Conservation (phyloP, 768 basidiomycete genomes). For the Lactarius sp. region DNA sequence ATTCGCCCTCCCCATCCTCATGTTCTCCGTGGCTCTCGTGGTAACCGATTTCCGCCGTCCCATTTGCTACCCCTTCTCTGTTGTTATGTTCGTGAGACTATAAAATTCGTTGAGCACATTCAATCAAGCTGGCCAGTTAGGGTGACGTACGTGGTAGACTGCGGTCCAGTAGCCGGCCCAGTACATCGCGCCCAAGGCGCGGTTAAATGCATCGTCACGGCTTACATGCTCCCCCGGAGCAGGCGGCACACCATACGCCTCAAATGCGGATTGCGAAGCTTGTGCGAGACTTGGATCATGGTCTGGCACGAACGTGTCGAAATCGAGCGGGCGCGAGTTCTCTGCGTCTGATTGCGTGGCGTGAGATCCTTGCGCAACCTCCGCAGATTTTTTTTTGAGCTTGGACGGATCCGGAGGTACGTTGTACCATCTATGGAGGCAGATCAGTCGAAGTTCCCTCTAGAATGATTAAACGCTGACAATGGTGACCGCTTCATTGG, state of each 20-base stretch:
- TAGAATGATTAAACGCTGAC: conserved; percentile 41
- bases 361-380: conserved; percentile 8
- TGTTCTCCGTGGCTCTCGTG: neutral
- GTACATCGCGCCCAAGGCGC: conserved; percentile 75
- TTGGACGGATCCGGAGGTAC: conserved; percentile 39
- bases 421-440: conserved; percentile 66
- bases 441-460: conserved; percentile 13
- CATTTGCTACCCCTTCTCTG: conserved; percentile 16
- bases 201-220: conserved; percentile 72
- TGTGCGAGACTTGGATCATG: conserved; percentile 57
- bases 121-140: neutral
- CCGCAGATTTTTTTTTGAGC: conserved; percentile 19
- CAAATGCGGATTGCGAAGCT: conserved; percentile 24
- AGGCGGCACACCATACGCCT: conserved; percentile 16
- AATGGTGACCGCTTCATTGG: conserved; percentile 66
- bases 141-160: conserved; percentile 62
- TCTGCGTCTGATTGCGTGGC: conserved; percentile 28
- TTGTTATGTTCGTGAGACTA: conserved; percentile 13
- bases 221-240: conserved; percentile 41
- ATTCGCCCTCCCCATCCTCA: conserved; percentile 21
- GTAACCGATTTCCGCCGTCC: neutral
- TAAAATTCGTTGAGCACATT: neutral
- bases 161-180: conserved; percentile 89
- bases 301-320: conserved; percentile 63
- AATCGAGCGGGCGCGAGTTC: conserved; percentile 63